phyloP scores from a whole-genome alignment of 495 filamentous ascomycete genomes.

The Aspergillus panamensis region DNA sequence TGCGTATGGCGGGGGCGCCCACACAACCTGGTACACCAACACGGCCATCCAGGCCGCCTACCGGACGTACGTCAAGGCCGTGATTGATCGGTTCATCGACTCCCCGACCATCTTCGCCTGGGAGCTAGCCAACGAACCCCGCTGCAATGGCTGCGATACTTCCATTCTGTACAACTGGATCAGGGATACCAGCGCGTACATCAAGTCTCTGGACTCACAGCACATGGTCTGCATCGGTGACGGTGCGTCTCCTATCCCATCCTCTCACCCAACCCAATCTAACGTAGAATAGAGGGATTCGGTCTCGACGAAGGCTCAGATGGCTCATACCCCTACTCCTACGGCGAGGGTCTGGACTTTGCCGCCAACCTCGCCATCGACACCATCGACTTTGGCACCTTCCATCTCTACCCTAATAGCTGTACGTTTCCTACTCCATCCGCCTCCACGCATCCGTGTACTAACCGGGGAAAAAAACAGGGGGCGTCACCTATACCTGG shows the following conservation, averaged over 20 bases:
- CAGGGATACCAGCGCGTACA: constrained; percentile 54
- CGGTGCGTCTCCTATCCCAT: constrained; percentile 14
- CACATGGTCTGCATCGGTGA: constrained; percentile 69
- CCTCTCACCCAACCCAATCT: background rate
- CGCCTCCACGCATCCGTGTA: constrained; percentile 14
- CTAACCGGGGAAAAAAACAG: constrained; percentile 15
- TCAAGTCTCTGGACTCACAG: constrained; percentile 60
- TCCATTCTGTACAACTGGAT: constrained; percentile 61
- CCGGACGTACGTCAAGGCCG: constrained; percentile 57
- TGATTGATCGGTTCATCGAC: constrained; percentile 57
- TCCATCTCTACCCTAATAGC: constrained; percentile 62
- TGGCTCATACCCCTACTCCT: constrained; percentile 57
- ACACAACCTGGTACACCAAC: constrained; percentile 53
- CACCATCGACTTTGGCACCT: constrained; percentile 63
- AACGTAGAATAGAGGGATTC: constrained; percentile 32
- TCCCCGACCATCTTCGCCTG: constrained; percentile 64
- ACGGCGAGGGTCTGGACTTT: constrained; percentile 61
- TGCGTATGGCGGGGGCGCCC: constrained; percentile 37
- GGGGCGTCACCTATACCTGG: constrained; percentile 45
- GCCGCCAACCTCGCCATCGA: constrained; percentile 54
- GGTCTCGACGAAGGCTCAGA: constrained; percentile 38
- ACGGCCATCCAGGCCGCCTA: constrained; percentile 55
- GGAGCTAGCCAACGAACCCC: constrained; percentile 70
- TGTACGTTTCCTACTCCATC: constrained; percentile 40
- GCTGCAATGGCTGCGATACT: constrained; percentile 59